Conservation (phyloP, 352 stramenopile genomes). For the Peronosclerospora sorghi region DNA sequence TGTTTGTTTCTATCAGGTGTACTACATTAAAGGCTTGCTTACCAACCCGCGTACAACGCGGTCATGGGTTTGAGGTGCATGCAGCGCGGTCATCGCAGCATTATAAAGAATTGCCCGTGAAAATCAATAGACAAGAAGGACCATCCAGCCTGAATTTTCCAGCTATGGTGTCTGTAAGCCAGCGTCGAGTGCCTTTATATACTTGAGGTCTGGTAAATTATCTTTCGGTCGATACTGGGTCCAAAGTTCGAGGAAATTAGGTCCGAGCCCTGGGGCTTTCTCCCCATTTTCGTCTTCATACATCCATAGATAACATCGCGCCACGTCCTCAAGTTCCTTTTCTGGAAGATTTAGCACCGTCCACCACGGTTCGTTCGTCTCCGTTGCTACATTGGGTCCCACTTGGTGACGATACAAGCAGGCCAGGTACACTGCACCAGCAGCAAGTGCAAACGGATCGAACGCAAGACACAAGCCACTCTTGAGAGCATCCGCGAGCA, state of each 20-base stretch:
- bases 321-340: constrained; percentile 48
- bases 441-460: constrained; percentile 35
- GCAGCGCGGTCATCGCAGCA: too few species aligned
- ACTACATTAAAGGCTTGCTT: constrained; percentile 71
- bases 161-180: constrained; percentile 24
- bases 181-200: constrained; percentile 44
- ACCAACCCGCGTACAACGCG: constrained; percentile 38
- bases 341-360: constrained; percentile 35
- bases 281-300: constrained; percentile 39
- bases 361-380: constrained; percentile 64
- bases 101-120: too few species aligned
- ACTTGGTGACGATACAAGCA: constrained; percentile 55
- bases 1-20: constrained; percentile 59
- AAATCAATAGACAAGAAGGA: not conserved
- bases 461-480: constrained; percentile 44
- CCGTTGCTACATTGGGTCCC: constrained; percentile 43
- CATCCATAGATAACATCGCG: constrained; percentile 48
- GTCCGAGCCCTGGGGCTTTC: constrained; percentile 24
- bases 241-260: constrained; percentile 44
- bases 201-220: constrained; percentile 52
- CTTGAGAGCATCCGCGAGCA: constrained; percentile 54
- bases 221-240: constrained; percentile 33
- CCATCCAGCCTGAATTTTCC: too few species aligned
- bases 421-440: constrained; percentile 55
- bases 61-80: constrained; percentile 31